Percentiles rank a stretch among this genome's conserved stretches.
phyloP scores from a whole-genome alignment of 2,329 filamentous ascomycete genomes.

The Arachnomyces sp. region DNA sequence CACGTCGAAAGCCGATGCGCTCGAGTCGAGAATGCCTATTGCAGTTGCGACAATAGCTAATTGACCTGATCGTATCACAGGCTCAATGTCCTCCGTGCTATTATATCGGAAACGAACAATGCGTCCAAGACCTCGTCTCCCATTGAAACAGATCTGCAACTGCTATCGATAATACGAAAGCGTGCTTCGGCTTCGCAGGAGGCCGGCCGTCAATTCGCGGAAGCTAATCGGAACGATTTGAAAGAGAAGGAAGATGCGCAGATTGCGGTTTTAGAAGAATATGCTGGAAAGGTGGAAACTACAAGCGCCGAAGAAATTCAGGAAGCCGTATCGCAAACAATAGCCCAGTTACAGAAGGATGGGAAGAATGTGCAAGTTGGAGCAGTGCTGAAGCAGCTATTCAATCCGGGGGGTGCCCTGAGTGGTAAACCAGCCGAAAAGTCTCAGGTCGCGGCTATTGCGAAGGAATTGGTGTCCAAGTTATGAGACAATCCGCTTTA shows the following conservation, averaged over 20 bases:
- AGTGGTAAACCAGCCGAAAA: slow-evolving; percentile 39
- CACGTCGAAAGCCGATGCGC: no score
- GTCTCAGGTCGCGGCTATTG: slow-evolving; percentile 33
- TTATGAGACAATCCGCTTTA: no score
- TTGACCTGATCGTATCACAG: slow-evolving; percentile 18
- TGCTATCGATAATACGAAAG: slow-evolving; percentile 41
- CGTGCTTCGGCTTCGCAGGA: slow-evolving; percentile 30
- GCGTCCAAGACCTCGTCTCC: slow-evolving; percentile 39
- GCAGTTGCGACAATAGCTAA: not conserved
- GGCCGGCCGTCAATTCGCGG: slow-evolving; percentile 35
- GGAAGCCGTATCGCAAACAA: slow-evolving; percentile 26
- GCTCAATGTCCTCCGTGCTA: slow-evolving; percentile 41
- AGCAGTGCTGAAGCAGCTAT: slow-evolving; percentile 34
- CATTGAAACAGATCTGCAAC: slow-evolving; percentile 40
- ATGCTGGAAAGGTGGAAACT: slow-evolving; percentile 36
- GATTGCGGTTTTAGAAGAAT: slow-evolving; percentile 37
- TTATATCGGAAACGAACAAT: slow-evolving; percentile 45
- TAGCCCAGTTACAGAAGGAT: slow-evolving; percentile 28
- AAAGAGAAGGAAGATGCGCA: slow-evolving; percentile 40
- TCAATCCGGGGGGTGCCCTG: slow-evolving; percentile 34
- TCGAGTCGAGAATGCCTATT: not conserved
- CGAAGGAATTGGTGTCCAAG: slow-evolving; percentile 25
- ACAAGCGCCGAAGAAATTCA: slow-evolving; percentile 35
- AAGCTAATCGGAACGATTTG: slow-evolving; percentile 36
- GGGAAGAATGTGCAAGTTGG: slow-evolving; percentile 32